phyloP scores from a whole-genome alignment of 2,329 filamentous ascomycete genomes.

The Alternaria sp. region DNA sequence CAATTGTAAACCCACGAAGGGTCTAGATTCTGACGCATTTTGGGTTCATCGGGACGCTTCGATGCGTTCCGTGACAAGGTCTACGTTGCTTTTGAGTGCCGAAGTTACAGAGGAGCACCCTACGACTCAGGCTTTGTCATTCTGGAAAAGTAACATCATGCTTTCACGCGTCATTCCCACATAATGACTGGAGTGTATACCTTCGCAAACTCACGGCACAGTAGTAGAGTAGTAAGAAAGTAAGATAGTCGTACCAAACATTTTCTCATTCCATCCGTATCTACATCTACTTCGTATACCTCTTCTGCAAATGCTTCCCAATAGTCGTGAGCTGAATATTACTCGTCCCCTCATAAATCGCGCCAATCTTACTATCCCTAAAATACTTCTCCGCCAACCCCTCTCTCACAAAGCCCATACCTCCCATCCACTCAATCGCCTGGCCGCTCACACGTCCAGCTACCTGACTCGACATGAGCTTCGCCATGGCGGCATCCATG shows the following conservation, averaged over 20 bases:
- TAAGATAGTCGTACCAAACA: background rate
- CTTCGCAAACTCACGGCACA: no score
- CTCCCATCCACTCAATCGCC: conserved; percentile 98
- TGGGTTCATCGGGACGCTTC: background rate
- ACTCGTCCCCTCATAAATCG: conserved; percentile 93
- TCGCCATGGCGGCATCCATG: conserved; percentile 95
- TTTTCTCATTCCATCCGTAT: background rate
- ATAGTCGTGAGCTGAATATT: conserved; percentile 76
- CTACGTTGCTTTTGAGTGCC: background rate
- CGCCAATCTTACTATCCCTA: conserved; percentile 97
- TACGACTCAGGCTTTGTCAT: background rate
- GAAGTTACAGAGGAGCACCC: background rate
- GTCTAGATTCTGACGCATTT: background rate
- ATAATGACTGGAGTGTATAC: no score
- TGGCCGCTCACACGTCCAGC: conserved; percentile 83
- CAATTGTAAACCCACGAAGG: background rate
- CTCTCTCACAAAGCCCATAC: conserved; percentile 97
- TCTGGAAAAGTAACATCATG: background rate
- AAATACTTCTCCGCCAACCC: conserved; percentile 98
- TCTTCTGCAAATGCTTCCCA: conserved; percentile 71
- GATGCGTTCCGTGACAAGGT: background rate
- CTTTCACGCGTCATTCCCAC: background rate
- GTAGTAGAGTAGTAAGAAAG: no score
- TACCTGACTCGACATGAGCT: conserved; percentile 92
- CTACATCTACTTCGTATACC: conserved; percentile 63